Evolutionary conservation across 2,329 filamentous ascomycete genomes (phyloP).

Genomic region (Diplodia seriata): DNA sequence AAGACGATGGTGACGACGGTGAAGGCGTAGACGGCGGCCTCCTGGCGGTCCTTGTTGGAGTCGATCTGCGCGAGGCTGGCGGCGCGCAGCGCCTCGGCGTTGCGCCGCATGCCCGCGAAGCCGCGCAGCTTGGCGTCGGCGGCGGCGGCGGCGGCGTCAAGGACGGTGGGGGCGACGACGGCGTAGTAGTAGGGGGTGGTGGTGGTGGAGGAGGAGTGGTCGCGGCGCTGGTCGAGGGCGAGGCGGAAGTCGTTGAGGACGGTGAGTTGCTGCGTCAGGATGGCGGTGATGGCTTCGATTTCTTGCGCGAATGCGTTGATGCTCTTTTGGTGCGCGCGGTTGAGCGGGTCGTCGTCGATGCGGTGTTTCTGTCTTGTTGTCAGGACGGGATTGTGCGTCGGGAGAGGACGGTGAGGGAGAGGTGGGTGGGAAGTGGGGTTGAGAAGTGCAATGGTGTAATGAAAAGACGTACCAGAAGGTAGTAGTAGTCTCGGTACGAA

Average conservation of each 20-base stretch:
- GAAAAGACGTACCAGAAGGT: not conserved
- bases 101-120: slow-evolving; percentile 21
- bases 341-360: slow-evolving; percentile 29
- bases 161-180: slow-evolving; percentile 5
- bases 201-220: not conserved
- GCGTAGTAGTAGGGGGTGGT: not conserved
- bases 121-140: slow-evolving; percentile 8
- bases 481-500: slow-evolving; percentile 15
- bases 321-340: slow-evolving; percentile 18
- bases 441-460: not conserved
- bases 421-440: not conserved
- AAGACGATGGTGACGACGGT: slow-evolving; percentile 55
- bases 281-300: slow-evolving; percentile 21
- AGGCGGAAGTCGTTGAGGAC: slow-evolving; percentile 18
- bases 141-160: slow-evolving; percentile 2
- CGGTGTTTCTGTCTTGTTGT: slow-evolving; percentile 9
- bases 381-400: not conserved
- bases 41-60: slow-evolving; percentile 50
- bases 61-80: slow-evolving; percentile 18
- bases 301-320: slow-evolving; percentile 25
- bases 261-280: slow-evolving; percentile 18
- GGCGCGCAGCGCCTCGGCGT: not conserved
- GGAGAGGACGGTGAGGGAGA: not conserved
- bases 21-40: slow-evolving; percentile 55
- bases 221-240: slow-evolving; percentile 10